Base-by-base conservation (phyloP, 768 basidiomycete genomes). In the Dioszegia hungarica region DNA sequence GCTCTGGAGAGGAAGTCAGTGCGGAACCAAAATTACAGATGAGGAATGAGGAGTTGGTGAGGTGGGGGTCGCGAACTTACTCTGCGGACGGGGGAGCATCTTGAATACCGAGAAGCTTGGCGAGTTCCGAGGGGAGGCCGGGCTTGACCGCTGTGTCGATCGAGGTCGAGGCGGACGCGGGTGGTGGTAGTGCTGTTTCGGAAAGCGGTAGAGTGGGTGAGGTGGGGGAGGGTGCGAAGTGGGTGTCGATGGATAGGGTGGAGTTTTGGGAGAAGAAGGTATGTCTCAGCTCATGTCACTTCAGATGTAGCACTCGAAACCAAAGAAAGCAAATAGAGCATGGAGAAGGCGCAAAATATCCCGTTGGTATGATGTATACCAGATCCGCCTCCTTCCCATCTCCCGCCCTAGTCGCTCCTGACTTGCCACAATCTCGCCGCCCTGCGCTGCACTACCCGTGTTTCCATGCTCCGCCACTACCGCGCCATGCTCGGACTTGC, bases 121-220 rank as follows among this genome's bases (percentile, higher is more conserved):
- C 56, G 20, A 72, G 64, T 43, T 67, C 64, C 12, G 67, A 60
- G 31, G 70, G 70, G 36, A 72, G 56, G 34, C 17, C 46, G 36
- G 20, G 48, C 56, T 27, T 57, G 63, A 58, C 12, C 19, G 57
- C n/a, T n/a, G n/a, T 45, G 6, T 60, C 61, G 39, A 53, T 64
- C 36, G 62, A 19, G 17, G 46, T 33, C 6, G 4, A 5, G 27
- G 45, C 11, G 22, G 8, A 33, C 31, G 59, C 6, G 14, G 40
- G 3, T 46, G 53, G 25, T 44, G 57, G 48, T 25, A 28, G 36
- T 5, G 48, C 53, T 61, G 55, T 56, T 33, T 44, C 19, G 14
- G 14, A 38, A 55, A 19, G 37, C 10, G 49, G 33, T 29, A 27
- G 53, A 20, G 24, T 28, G 47, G 22, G 40, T 15, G 44, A 19